phyloP scores from a whole-genome alignment of 495 filamentous ascomycete species.

The Cercophora newfieldiana region DNA sequence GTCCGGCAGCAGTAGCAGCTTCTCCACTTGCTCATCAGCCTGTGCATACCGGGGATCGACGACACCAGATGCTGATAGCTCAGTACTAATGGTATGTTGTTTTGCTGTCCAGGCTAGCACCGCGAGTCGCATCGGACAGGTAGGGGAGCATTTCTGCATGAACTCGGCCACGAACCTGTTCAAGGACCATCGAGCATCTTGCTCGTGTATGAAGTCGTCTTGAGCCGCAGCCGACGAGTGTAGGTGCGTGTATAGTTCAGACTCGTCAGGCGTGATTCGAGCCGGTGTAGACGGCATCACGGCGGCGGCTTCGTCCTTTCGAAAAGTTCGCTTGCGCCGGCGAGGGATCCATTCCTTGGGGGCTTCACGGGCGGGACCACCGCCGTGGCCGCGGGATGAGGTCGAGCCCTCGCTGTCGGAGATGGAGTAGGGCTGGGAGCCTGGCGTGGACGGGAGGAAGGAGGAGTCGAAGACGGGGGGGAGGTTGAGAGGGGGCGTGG shows the following conservation, averaged over 20 bases:
- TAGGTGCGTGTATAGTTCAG: background rate
- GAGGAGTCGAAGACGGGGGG: constrained; percentile 10
- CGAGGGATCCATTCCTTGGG: constrained; percentile 28
- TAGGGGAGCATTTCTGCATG: constrained; percentile 15
- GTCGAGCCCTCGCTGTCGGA: constrained; percentile 25
- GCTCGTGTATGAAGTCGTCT: constrained; percentile 13
- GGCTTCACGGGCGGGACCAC: constrained; percentile 10
- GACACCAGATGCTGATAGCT: background rate
- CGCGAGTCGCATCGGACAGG: constrained; percentile 24
- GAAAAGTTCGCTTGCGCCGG: constrained; percentile 22
- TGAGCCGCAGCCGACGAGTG: constrained; percentile 3
- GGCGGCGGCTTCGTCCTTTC: constrained; percentile 1
- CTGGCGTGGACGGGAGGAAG: constrained; percentile 1
- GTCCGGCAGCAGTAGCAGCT: constrained; percentile 17
- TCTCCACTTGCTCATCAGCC: constrained; percentile 16
- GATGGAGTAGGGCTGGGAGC: constrained; percentile 15
- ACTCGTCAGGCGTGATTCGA: background rate
- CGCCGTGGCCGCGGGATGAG: constrained; percentile 1
- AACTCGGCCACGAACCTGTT: constrained; percentile 26
- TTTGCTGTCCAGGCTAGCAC: constrained; percentile 26
- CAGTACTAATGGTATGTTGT: constrained; percentile 4
- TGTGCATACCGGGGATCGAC: constrained; percentile 18
- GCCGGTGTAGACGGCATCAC: background rate
- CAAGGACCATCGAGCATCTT: constrained; percentile 23
- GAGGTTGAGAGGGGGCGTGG: background rate